Evolutionary conservation across 1,284 basidiomycete species (phyloP).

Genomic region (Hortiboletus rubellus): DNA sequence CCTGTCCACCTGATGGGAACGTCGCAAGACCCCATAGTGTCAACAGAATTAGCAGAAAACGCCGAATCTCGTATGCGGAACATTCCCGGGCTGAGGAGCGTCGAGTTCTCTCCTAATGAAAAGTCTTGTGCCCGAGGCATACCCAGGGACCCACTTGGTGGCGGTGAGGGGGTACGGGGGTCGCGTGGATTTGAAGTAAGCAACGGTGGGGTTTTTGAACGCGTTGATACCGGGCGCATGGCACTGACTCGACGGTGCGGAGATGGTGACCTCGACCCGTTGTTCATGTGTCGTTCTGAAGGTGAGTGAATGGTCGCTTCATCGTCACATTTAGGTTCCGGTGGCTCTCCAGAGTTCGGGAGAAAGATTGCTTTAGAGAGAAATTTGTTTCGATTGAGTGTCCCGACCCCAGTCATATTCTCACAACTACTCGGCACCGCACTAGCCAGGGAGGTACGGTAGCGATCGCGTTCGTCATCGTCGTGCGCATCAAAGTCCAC

Average conservation of each 20-base stretch:
- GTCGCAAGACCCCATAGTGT: constrained; percentile 44
- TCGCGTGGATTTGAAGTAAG: constrained; percentile 33
- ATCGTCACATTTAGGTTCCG: constrained; percentile 12
- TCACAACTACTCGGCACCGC: constrained; percentile 49
- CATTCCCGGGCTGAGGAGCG: constrained; percentile 46
- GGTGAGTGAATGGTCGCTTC: constrained; percentile 18
- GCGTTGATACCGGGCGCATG: constrained; percentile 33
- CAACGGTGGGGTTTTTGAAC: constrained; percentile 37
- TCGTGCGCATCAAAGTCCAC: constrained; percentile 46
- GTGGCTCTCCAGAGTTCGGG: constrained; percentile 8
- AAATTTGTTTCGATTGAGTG: constrained; percentile 36
- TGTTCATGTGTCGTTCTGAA: constrained; percentile 14
- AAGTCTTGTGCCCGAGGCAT: constrained; percentile 24
- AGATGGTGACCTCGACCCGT: constrained; percentile 31
- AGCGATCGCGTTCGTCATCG: constrained; percentile 34
- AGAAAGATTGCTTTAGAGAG: constrained; percentile 21
- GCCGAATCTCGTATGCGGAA: constrained; percentile 54
- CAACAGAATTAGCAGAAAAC: constrained; percentile 44
- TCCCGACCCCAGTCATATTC: constrained; percentile 66
- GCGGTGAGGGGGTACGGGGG: constrained; percentile 26
- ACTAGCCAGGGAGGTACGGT: constrained; percentile 51
- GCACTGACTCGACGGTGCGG: constrained; percentile 27
- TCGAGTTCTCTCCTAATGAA: constrained; percentile 28
- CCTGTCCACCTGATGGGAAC: constrained; percentile 58
- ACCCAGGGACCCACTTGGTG: constrained; percentile 17